Evolutionary conservation across 257 asterid species (phyloP).

Genomic region (Capsicum chinense): DNA sequence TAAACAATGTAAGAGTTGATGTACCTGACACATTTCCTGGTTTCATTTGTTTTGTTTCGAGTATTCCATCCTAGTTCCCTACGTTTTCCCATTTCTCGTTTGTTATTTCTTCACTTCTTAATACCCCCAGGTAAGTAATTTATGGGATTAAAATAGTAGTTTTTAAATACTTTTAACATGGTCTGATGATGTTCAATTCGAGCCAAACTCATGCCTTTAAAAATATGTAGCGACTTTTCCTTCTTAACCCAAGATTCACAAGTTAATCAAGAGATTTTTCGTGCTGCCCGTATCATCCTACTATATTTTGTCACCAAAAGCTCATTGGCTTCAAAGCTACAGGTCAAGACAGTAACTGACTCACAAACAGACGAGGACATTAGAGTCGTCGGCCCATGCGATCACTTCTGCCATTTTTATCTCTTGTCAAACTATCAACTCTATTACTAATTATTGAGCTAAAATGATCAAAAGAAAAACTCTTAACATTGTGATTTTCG

Average conservation of each 20-base stretch:
- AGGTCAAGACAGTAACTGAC: background rate
- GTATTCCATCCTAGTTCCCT: background rate
- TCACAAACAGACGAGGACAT: background rate
- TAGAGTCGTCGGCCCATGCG: background rate
- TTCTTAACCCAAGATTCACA: background rate
- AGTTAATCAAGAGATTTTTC: background rate
- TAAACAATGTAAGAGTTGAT: background rate
- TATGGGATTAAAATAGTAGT: background rate
- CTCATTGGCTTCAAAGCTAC: background rate
- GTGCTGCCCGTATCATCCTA: background rate
- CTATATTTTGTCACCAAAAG: background rate
- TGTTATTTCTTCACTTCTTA: too few species aligned
- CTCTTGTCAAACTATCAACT: background rate
- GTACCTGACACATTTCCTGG: background rate
- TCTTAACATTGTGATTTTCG: too few species aligned
- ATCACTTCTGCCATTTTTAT: background rate
- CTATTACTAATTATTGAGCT: background rate
- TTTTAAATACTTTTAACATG: background rate
- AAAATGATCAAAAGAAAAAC: background rate
- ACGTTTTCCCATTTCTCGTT: background rate
- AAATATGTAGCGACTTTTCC: too few species aligned
- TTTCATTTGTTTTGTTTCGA: background rate
- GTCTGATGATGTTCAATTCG: too few species aligned
- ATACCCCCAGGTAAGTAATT: background rate
- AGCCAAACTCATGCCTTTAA: too few species aligned